These are phyloP conservation scores for Trichoderma pleuroti DNA, from an alignment of 2,329 filamentous ascomycete genomes.

Conservation along the genomic window DNA sequence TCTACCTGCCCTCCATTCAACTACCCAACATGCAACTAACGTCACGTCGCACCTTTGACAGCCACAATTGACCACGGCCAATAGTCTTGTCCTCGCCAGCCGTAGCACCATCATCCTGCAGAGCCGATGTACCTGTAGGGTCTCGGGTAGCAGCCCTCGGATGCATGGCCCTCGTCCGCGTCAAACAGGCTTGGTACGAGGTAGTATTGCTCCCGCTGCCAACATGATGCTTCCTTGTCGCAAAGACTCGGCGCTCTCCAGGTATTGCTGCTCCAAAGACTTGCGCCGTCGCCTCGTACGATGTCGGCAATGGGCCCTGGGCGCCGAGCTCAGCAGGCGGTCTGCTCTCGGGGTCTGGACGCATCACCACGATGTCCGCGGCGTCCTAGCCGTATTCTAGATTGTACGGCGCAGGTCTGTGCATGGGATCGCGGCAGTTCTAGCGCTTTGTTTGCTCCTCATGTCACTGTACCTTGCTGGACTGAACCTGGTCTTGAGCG, in stretches of 20 bases:
- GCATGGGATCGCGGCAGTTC: neutral
- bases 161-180: constrained; percentile 4
- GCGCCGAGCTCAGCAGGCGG: neutral
- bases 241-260: neutral
- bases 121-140: neutral
- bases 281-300: neutral
- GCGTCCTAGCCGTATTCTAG: neutral
- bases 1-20: neutral
- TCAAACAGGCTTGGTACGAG: neutral
- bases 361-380: neutral
- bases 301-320: neutral
- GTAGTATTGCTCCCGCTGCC: neutral
- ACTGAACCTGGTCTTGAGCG: neutral
- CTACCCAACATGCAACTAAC: neutral
- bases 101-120: neutral
- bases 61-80: constrained; percentile 1
- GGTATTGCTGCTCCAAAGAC: neutral
- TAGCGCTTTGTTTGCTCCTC: neutral
- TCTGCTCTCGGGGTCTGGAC: neutral
- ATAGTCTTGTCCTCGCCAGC: neutral
- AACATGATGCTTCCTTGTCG: neutral
- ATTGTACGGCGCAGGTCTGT: neutral
- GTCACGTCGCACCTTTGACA: constrained; percentile 14
- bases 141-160: neutral
- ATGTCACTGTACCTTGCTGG: neutral